Conservation (phyloP, 2,329 filamentous ascomycete species). For the Trichocomaceae sp. region DNA sequence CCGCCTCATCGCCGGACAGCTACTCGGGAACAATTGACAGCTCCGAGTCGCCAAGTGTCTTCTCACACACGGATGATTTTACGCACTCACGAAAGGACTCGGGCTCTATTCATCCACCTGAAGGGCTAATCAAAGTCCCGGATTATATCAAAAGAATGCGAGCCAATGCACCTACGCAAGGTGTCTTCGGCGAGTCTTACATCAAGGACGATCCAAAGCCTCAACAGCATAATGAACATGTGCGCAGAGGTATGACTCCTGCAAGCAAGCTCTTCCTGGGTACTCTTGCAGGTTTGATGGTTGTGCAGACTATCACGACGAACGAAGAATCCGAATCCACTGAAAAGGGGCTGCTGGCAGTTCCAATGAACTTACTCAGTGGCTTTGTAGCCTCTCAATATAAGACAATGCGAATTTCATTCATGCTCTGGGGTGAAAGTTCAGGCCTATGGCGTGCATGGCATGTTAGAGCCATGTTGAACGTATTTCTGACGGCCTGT, state of each 20-base stretch:
- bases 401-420: constrained; percentile 19
- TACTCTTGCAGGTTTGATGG: constrained; percentile 84
- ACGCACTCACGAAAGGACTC: constrained; percentile 26
- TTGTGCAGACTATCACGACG: constrained; percentile 72
- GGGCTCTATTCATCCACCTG: constrained; percentile 29
- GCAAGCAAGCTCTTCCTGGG: constrained; percentile 81
- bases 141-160: constrained; percentile 40
- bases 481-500: constrained; percentile 45
- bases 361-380: constrained; percentile 55
- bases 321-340: constrained; percentile 57
- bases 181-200: constrained; percentile 35
- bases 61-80: constrained; percentile 33
- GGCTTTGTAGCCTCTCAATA: constrained; percentile 23
- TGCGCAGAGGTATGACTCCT: constrained; percentile 45
- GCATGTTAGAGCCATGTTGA: constrained; percentile 33
- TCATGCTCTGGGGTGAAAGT: constrained; percentile 16
- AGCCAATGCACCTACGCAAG: constrained; percentile 27
- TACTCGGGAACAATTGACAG: constrained; percentile 33
- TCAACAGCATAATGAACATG: constrained; percentile 31
- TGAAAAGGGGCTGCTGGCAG: constrained; percentile 59
- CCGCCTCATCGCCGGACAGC: constrained; percentile 37
- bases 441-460: constrained; percentile 29
- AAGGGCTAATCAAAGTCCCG: constrained; percentile 40
- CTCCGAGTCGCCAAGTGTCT: constrained; percentile 33
- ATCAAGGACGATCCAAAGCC: constrained; percentile 25